phyloP scores from a whole-genome alignment of 225 moss, liverwort and hornwort genomes.

The Sphagnum tenellum region DNA sequence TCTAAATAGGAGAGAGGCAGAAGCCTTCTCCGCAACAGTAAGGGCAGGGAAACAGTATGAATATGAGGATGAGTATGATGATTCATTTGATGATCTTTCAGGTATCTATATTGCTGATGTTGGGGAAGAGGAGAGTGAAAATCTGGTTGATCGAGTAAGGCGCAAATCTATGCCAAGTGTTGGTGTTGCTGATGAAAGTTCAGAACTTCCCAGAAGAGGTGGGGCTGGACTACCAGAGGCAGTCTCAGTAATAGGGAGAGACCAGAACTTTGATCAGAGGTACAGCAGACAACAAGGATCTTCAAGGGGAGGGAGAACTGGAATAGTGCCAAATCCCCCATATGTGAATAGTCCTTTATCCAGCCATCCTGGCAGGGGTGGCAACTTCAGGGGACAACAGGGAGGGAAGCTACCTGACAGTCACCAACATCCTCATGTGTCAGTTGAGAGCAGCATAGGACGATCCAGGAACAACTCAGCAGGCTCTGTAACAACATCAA shows the following conservation, averaged over 20 bases:
- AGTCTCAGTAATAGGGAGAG: constrained; percentile 14
- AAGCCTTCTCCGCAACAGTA: constrained; percentile 47
- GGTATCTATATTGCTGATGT: constrained; percentile 57
- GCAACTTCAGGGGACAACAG: constrained; percentile 24
- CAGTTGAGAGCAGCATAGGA: constrained; percentile 19
- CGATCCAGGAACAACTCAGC: neutral
- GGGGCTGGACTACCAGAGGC: constrained; percentile 18
- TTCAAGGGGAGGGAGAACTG: constrained; percentile 10
- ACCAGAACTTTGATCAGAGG: constrained; percentile 15
- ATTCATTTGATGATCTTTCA: constrained; percentile 87
- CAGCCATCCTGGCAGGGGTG: constrained; percentile 11
- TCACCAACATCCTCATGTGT: constrained; percentile 15
- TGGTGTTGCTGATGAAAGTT: too few species aligned
- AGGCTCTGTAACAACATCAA: constrained; percentile 9
- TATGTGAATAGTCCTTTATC: constrained; percentile 1
- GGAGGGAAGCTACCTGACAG: constrained; percentile 7
- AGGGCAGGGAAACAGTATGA: constrained; percentile 64
- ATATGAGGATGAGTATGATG: constrained; percentile 98
- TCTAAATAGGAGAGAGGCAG: constrained; percentile 37
- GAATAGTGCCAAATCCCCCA: constrained; percentile 9
- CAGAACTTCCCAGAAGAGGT: constrained; percentile 10
- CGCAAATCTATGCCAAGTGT: constrained; percentile 17
- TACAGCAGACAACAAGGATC: constrained; percentile 10
- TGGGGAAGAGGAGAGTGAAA: constrained; percentile 81
- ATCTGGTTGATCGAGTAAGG: constrained; percentile 41